phyloP scores from a whole-genome alignment of 371 early-diverging fungal species.

The Apophysomyces sp. region DNA sequence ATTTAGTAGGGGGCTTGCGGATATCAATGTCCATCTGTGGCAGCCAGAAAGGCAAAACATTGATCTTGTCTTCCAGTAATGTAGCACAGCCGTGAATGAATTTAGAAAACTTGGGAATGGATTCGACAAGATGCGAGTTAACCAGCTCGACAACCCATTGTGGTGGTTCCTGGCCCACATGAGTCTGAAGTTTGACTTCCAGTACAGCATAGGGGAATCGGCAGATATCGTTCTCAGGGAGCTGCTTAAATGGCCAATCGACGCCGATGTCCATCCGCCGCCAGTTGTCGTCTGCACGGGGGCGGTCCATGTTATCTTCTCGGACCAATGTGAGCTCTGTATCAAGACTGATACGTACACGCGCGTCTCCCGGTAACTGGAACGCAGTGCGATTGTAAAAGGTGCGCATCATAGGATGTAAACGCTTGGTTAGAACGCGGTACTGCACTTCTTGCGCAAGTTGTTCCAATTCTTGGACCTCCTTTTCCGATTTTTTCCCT shows the following conservation, averaged over 20 bases:
- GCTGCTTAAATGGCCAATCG: slow-evolving; percentile 90
- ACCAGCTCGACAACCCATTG: slow-evolving; percentile 96
- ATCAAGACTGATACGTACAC: slow-evolving; percentile 98
- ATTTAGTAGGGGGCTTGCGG: slow-evolving; percentile 63
- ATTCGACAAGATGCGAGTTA: slow-evolving; percentile 91
- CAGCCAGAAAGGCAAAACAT: slow-evolving; percentile 97
- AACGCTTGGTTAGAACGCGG: slow-evolving; percentile 70
- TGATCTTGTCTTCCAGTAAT: slow-evolving; percentile 84
- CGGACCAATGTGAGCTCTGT: slow-evolving; percentile 97
- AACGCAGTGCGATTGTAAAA: slow-evolving; percentile 99
- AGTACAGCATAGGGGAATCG: slow-evolving; percentile 98
- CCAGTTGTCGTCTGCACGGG: slow-evolving; percentile 90
- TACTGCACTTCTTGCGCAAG: slow-evolving; percentile 88
- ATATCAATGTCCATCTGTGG: slow-evolving; percentile 98
- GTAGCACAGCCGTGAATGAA: slow-evolving; percentile 98
- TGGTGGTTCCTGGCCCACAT: slow-evolving; percentile 90
- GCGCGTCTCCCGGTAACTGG: slow-evolving; percentile 98
- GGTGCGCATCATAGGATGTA: slow-evolving; percentile 92
- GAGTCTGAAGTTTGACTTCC: slow-evolving; percentile 98
- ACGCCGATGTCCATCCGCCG: slow-evolving; percentile 91
- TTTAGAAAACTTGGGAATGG: slow-evolving; percentile 99
- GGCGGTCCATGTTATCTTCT: slow-evolving; percentile 82
- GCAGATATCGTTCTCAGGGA: slow-evolving; percentile 85
- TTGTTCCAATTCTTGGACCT: slow-evolving; percentile 75
- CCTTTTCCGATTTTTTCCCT: slow-evolving; percentile 79